Evolutionary conservation across 495 filamentous ascomycete genomes (phyloP).

Genomic region (Letharia columbiana): DNA sequence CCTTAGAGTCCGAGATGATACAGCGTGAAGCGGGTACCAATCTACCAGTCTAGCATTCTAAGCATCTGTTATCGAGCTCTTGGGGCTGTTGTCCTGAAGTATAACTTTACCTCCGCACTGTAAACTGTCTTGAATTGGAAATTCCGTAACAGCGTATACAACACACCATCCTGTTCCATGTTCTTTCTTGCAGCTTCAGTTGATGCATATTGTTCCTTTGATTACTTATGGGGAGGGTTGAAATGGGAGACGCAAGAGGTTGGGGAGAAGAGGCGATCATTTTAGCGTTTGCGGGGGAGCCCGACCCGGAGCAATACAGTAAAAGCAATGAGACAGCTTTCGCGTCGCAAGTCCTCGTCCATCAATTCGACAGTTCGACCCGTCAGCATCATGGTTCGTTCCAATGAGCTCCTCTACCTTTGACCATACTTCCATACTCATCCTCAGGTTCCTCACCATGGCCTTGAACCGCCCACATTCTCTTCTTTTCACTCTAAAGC

Average conservation of each 20-base stretch:
- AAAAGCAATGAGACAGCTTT: neutral
- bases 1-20: neutral
- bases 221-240: neutral
- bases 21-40: neutral
- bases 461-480: slow-evolving; percentile 6
- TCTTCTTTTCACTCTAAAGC: slow-evolving; percentile 20
- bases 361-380: neutral
- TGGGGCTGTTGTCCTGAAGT: neutral
- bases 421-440: slow-evolving; percentile 4
- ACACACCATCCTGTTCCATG: too few relatives aligned
- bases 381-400: slow-evolving; percentile 14
- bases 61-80: neutral
- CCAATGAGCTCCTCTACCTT: neutral
- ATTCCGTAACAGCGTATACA: neutral
- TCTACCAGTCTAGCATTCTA: neutral
- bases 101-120: neutral
- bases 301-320: slow-evolving; percentile 1
- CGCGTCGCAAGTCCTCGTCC: neutral
- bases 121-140: neutral
- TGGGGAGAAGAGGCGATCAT: neutral
- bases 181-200: neutral
- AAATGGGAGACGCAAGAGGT: neutral
- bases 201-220: neutral
- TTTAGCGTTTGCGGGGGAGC: neutral
- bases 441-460: slow-evolving; percentile 30